These are phyloP conservation scores for Leptographium procerum DNA, from an alignment of 2,329 filamentous ascomycete genomes.

Conservation along the genomic window DNA sequence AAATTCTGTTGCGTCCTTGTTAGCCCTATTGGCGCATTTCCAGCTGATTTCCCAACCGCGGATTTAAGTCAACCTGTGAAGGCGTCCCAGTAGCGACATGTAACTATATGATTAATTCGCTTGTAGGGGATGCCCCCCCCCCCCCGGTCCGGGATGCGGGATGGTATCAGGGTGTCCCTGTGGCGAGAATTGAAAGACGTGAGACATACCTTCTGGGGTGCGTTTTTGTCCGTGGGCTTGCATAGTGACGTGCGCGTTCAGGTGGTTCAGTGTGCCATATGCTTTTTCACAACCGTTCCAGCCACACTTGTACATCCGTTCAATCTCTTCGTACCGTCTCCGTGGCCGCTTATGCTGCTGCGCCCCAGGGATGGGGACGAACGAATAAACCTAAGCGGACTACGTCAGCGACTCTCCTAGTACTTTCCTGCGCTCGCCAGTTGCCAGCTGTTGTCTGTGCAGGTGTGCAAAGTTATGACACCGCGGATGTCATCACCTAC, in stretches of 20 bases:
- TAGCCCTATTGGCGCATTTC: background rate
- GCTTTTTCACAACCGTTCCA: conserved; percentile 99
- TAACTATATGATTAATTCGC: too few relatives aligned
- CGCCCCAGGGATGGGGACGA: conserved; percentile 91
- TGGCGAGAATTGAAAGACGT: background rate
- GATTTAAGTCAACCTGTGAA: background rate
- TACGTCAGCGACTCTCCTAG: background rate
- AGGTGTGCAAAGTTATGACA: conserved; percentile 17
- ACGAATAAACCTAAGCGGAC: conserved; percentile 75
- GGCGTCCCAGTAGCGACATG: background rate
- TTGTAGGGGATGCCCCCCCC: too few relatives aligned
- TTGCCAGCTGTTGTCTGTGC: conserved; percentile 32
- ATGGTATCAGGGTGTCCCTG: background rate
- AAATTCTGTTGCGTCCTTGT: conserved; percentile 60
- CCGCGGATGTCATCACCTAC: conserved; percentile 30
- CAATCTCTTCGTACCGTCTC: conserved; percentile 92
- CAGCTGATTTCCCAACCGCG: background rate
- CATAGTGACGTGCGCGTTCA: conserved; percentile 98
- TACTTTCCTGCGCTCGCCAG: background rate
- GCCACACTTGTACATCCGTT: conserved; percentile 99
- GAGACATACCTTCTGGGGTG: conserved; percentile 80
- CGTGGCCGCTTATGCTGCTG: conserved; percentile 95
- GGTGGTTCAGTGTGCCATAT: conserved; percentile 91
- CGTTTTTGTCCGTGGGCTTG: conserved; percentile 91
- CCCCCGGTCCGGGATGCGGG: too few relatives aligned